Base-by-base conservation (phyloP, 1,139 yeast species). In the Protomyces inundatus region DNA sequence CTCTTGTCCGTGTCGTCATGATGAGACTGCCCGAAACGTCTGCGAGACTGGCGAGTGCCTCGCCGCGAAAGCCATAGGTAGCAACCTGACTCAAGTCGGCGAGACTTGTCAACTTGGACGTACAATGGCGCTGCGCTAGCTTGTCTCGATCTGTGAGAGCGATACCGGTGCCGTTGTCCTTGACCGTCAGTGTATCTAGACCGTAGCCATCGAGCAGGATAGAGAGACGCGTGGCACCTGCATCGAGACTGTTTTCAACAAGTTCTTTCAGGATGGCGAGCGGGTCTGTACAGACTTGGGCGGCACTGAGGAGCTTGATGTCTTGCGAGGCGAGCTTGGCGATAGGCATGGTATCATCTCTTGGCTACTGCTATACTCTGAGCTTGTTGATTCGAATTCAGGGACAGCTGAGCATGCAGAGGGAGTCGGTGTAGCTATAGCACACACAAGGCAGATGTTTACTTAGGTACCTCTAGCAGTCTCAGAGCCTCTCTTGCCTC, bases 121-220 rank as follows among this genome's bases (percentile, higher is more conserved):
- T 86, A 51, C 83, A 80, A 70, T 82, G 78, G 55, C 82, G 75
- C 64, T 79, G 77, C 64, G 88, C 82, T 55, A 82, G 75, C 33
- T 79, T 67, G 0, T 77, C 77, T 35, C 85, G 71, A 65, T 85
- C 87, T 0, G 73, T 77, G n/a, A 69, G 66, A 1, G 60, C 74
- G 6, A 87, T 82, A 0, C 95, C 95, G 0, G 69, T 54, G 0
- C 95, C 95, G 72, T 87, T 80, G 70, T 88, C 95, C 6, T 77
- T 75, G 2, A 87, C 81, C 42, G 77, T 78, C 0, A 86, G 71
- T 61, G 81, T 68, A 54, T 77, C 77, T 7, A 81, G 70, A 0
- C 85, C 86, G 14, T 81, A 78, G 14, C 80, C 80, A 69, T 85
- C 86, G 1, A 84, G 75, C 45, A 79, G 75, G 1, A 87, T 76